phyloP scores from a whole-genome alignment of 768 basidiomycete genomes.

The Hemileccinum rubropunctum region DNA sequence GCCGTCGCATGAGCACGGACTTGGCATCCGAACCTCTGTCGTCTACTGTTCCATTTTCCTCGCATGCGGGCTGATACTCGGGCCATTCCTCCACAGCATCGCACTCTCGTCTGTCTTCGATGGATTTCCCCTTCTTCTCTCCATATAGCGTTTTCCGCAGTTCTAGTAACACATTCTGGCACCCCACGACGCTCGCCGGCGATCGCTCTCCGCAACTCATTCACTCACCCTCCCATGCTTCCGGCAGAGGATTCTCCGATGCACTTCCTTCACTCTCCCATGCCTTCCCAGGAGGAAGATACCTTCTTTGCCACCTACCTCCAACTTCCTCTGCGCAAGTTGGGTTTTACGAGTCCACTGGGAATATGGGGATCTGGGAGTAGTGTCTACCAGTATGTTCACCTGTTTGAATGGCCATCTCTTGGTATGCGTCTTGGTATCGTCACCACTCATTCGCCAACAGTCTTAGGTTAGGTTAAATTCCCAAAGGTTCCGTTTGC shows the following conservation, averaged over 20 bases:
- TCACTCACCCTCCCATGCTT: conserved; percentile 74
- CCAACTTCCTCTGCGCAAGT: conserved; percentile 34
- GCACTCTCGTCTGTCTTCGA: conserved; percentile 59
- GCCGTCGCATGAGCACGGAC: conserved; percentile 67
- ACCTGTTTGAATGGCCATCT: no score
- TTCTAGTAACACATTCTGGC: conserved; percentile 64
- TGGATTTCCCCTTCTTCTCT: conserved; percentile 64
- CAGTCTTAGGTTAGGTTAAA: no score
- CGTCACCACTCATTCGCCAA: no score
- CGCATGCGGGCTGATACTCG: conserved; percentile 60
- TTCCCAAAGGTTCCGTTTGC: no score
- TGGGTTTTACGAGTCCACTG: conserved; percentile 35
- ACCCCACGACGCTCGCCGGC: conserved; percentile 70
- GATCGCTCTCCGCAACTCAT: conserved; percentile 55
- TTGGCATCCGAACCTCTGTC: conserved; percentile 52
- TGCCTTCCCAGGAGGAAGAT: conserved; percentile 65
- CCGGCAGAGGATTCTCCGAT: conserved; percentile 62
- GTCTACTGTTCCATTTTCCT: conserved; percentile 61
- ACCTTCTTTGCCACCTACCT: conserved; percentile 52
- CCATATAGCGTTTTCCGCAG: conserved; percentile 51
- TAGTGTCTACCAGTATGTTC: no score
- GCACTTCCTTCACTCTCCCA: conserved; percentile 68
- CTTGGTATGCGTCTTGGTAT: no score
- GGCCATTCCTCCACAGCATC: conserved; percentile 54
- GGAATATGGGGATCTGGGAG: no score